Evolutionary conservation across 2,329 filamentous ascomycete species (phyloP).

Genomic region (Cercospora beticola): DNA sequence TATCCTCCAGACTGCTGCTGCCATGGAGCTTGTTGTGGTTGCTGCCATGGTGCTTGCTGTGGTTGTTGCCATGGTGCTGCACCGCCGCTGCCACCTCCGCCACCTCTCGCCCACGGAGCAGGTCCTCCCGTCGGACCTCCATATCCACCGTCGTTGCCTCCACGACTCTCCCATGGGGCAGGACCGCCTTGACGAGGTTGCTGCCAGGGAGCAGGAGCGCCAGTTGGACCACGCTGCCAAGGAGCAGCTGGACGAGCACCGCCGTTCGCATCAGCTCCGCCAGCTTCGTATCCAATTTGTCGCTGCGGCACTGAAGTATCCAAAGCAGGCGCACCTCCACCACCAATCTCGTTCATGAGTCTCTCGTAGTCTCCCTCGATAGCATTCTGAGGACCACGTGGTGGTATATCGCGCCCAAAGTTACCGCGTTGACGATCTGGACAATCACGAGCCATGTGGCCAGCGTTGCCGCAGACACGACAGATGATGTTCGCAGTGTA

Average conservation of each 20-base stretch:
- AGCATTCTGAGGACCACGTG: conserved; percentile 60
- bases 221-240: conserved; percentile 34
- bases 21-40: conserved; percentile 20
- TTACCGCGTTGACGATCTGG: conserved; percentile 87
- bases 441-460: conserved; percentile 98
- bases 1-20: conserved; percentile 22
- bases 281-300: conserved; percentile 83
- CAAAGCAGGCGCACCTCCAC: conserved; percentile 41
- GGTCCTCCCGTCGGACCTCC: conserved; percentile 25
- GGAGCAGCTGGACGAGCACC: conserved; percentile 51
- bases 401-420: conserved; percentile 78
- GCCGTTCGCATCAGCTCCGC: conserved; percentile 58
- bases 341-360: conserved; percentile 96
- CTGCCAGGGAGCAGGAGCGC: conserved; percentile 42
- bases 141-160: conserved; percentile 28
- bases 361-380: conserved; percentile 95
- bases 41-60: conserved; percentile 24
- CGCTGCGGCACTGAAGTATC: conserved; percentile 62
- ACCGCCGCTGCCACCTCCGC: conserved; percentile 25
- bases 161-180: conserved; percentile 40
- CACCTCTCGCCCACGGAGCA: conserved; percentile 25
- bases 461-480: conserved; percentile 94
- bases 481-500: conserved; percentile 99
- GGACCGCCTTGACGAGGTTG: conserved; percentile 28
- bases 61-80: conserved; percentile 35